Base-by-base conservation (phyloP, 345 rosid species). In the Murraya koenigii region DNA sequence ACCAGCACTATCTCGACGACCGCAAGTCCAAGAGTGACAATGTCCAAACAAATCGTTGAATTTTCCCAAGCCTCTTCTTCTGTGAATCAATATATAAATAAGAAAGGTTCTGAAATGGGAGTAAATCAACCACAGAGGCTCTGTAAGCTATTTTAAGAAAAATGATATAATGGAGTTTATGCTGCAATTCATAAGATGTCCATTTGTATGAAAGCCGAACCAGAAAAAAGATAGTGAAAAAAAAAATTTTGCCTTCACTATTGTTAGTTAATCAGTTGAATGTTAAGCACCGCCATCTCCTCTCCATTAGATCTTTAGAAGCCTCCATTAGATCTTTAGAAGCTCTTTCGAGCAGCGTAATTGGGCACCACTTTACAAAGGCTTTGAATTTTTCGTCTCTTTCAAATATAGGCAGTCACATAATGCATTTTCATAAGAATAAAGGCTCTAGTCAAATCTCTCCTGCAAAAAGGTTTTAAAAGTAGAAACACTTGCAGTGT, bases 1-100 rank as follows among this genome's bases (percentile, higher is more conserved):
- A 77, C 69, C 90, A 86, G 75, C 82, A 88, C 6, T 80, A 84
- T 67, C 73, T 86, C 1, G 85, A 85, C 19, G 79, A 75, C 10
- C 20, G 2, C 0, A 23, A 81, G 19, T 33, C 76, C 49, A 71
- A 75, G n/a, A 36, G 2, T 19, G 8, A 19, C 4, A 28, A 77
- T 3, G 17, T 13, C 49, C 49, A 39, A 33, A 58, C 60, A 44
- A 14, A 30, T 39, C 25, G 6, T 59, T 20, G 61, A 69, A 77
- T 59, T 28, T 59, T 5, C 25, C 23, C 41, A 41, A n/a, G 9
- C 58, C 28, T 25, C 67, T 60, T 55, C 72, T 69, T 2, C 72
- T 44, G 58, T 22, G 58, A 69, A 20, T 69, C 23, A 30, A 30
- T 30, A 28, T 61, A 52, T 4, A 59, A 69, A 19, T 30, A n/a